Conservation (phyloP, 345 rosid species). For the Populus pruinosa region DNA sequence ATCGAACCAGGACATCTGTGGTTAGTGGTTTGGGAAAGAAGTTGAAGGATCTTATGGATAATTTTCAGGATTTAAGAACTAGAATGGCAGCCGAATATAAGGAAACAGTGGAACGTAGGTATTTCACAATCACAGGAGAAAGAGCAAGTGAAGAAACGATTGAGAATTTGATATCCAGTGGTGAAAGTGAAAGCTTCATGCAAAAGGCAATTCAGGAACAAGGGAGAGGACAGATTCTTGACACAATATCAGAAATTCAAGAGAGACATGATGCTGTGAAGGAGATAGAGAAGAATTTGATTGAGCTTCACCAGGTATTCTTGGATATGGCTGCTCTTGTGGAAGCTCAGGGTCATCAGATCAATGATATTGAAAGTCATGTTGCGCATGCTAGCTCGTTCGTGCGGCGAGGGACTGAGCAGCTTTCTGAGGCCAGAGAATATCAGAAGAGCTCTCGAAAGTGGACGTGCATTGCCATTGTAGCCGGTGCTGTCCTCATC, state of each 20-base stretch:
- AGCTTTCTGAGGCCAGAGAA: slow-evolving; percentile 65
- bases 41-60: slow-evolving; percentile 70
- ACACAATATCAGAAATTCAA: slow-evolving; percentile 79
- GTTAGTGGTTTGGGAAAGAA: slow-evolving; percentile 74
- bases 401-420: slow-evolving; percentile 65
- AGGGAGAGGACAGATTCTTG: slow-evolving; percentile 79
- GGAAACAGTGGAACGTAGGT: slow-evolving; percentile 77
- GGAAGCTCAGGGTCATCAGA: slow-evolving; percentile 86
- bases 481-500: slow-evolving; percentile 41
- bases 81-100: slow-evolving; percentile 59
- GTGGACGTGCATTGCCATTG: slow-evolving; percentile 62
- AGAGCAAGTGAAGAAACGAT: slow-evolving; percentile 67
- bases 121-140: slow-evolving; percentile 73
- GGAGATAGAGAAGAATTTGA: slow-evolving; percentile 79
- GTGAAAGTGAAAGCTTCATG: slow-evolving; percentile 77
- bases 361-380: slow-evolving; percentile 73
- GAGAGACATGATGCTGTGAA: slow-evolving; percentile 80
- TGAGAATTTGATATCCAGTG: slow-evolving; percentile 69
- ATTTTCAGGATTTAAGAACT: slow-evolving; percentile 57
- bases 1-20: slow-evolving; percentile 74
- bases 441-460: slow-evolving; percentile 74
- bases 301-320: slow-evolving; percentile 83
- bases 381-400: slow-evolving; percentile 79
- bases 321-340: slow-evolving; percentile 82
- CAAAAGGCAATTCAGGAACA: slow-evolving; percentile 87